phyloP scores from a whole-genome alignment of 208 protist genomes.

The Giardia muris region DNA sequence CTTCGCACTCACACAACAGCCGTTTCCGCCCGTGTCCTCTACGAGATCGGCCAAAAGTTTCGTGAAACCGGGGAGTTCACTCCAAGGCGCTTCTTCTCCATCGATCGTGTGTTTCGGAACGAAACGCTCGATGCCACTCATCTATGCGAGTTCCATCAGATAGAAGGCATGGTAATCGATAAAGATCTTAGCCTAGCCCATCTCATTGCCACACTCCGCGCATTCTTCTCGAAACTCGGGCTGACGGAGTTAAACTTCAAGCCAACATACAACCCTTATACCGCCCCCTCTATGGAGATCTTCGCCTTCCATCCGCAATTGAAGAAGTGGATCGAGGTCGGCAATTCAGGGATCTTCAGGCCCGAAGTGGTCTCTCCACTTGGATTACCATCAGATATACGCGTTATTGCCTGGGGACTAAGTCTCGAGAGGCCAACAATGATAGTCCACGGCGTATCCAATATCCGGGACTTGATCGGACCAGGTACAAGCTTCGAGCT shows the following conservation, averaged over 20 bases:
- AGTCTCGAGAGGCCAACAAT: constrained; percentile 95
- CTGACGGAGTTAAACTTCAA: constrained; percentile 91
- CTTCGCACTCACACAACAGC: constrained; percentile 99
- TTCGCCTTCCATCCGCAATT: constrained; percentile 81
- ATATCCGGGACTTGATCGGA: constrained; percentile 96
- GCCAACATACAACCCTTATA: constrained; percentile 99
- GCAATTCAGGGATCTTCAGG: constrained; percentile 55
- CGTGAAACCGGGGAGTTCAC: constrained; percentile 54
- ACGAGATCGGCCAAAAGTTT: constrained; percentile 63
- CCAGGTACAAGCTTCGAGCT: constrained; percentile 5
- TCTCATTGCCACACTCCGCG: constrained; percentile 86
- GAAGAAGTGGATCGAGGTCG: constrained; percentile 66
- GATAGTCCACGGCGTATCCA: constrained; percentile 91
- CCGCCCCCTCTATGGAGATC: constrained; percentile 99
- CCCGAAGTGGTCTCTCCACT: constrained; percentile 95
- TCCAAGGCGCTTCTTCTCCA: constrained; percentile 91
- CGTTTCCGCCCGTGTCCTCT: constrained; percentile 77
- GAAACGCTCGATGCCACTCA: constrained; percentile 98
- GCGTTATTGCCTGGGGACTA: constrained; percentile 96
- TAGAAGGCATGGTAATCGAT: constrained; percentile 94
- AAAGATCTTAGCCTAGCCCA: constrained; percentile 79
- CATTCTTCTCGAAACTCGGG: constrained; percentile 87
- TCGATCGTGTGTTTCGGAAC: constrained; percentile 98
- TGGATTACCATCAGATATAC: constrained; percentile 80
- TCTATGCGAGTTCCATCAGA: constrained; percentile 98